phyloP scores from a whole-genome alignment of 2,329 filamentous ascomycete genomes.

The Talaromyces rugulosus region DNA sequence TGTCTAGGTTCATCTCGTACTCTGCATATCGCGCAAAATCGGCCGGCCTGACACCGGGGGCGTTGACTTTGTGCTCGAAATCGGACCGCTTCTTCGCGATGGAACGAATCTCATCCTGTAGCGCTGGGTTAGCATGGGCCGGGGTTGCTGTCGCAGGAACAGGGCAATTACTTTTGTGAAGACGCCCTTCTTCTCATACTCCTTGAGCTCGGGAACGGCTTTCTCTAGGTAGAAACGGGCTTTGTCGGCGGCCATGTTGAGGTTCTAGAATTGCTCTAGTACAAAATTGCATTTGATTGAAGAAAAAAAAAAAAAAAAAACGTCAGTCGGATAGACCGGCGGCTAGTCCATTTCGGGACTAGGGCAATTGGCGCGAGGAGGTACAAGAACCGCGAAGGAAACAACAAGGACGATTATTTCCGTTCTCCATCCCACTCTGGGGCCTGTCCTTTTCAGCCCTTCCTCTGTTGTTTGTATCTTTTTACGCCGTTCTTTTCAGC shows the following conservation, averaged over 20 bases:
- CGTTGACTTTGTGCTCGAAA: constrained; percentile 86
- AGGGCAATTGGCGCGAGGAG: neutral
- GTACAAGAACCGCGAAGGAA: constrained; percentile 3
- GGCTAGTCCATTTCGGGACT: neutral
- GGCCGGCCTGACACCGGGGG: constrained; percentile 67
- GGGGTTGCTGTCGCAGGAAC: constrained; percentile 1
- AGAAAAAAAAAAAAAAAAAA: constrained; percentile 4
- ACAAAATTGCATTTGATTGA: neutral
- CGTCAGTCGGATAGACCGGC: neutral
- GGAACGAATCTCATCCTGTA: constrained; percentile 78
- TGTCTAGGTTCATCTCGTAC: constrained; percentile 65
- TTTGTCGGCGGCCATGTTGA: constrained; percentile 80
- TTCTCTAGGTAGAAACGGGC: constrained; percentile 93
- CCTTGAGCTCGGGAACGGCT: constrained; percentile 83
- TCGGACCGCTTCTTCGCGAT: constrained; percentile 88
- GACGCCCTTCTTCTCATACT: constrained; percentile 87
- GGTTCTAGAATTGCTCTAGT: neutral
- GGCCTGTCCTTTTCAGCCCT: neutral
- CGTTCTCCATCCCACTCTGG: constrained; percentile 1
- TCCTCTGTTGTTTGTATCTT: constrained; percentile 10
- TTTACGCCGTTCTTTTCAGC: neutral
- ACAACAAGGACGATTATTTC: constrained; percentile 1
- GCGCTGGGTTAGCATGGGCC: constrained; percentile 5
- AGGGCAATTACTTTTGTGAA: constrained; percentile 64
- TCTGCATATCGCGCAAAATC: constrained; percentile 83